A percentile compares a stretch with the other conserved stretches of the same genome.
Conservation (phyloP, 441 rosid species). For the Adansonia madagascariensis region DNA sequence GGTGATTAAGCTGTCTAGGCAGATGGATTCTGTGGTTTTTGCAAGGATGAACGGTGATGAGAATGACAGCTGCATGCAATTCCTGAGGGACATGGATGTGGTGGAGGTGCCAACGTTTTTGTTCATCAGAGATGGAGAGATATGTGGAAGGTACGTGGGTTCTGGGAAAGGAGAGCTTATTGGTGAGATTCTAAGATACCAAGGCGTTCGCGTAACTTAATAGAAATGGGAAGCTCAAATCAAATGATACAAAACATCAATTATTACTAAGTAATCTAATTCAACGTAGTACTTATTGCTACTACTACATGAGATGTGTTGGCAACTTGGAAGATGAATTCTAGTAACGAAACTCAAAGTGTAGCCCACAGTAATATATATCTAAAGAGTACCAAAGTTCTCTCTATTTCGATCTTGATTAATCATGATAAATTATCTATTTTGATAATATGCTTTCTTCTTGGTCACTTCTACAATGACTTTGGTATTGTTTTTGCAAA, state of each 20-base stretch:
- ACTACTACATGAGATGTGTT: neutral
- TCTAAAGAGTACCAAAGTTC: neutral
- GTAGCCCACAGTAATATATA: neutral
- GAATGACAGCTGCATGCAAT: conserved; percentile 87
- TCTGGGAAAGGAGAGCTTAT: conserved; percentile 93
- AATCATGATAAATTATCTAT: neutral
- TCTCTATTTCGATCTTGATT: neutral
- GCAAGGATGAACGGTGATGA: conserved; percentile 94
- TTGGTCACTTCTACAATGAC: neutral
- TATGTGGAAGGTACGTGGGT: conserved; percentile 81
- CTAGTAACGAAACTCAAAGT: neutral
- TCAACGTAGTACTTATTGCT: no score
- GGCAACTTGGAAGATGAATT: neutral
- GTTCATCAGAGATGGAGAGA: conserved; percentile 76
- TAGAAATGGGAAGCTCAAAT: conserved; percentile 27
- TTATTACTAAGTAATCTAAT: neutral
- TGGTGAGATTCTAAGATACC: conserved; percentile 86
- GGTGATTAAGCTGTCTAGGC: conserved; percentile 71
- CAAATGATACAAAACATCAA: no score
- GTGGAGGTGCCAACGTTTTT: conserved; percentile 81
- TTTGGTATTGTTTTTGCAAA: neutral
- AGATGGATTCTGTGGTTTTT: conserved; percentile 77
- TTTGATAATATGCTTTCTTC: neutral
- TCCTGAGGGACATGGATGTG: conserved; percentile 78
- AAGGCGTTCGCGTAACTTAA: conserved; percentile 91